Evolutionary conservation across 2,329 filamentous ascomycete genomes (phyloP).

Genomic region (Ophiostoma himal-ulmi): DNA sequence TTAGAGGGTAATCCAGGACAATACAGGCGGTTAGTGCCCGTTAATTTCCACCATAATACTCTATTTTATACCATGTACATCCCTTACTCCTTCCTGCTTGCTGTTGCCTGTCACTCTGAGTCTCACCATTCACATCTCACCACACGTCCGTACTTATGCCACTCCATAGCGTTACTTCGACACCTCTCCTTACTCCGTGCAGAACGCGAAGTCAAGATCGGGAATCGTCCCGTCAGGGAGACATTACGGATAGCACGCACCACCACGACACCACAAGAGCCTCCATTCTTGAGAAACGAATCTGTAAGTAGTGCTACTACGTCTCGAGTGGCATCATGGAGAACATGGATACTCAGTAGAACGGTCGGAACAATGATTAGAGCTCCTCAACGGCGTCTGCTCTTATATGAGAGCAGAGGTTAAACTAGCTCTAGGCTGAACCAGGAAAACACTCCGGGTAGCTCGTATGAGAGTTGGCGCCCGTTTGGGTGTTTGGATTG

Average conservation of each 20-base stretch:
- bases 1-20: not conserved
- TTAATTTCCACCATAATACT: slow-evolving; percentile 1
- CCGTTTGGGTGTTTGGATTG: not conserved
- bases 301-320: not conserved
- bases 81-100: not conserved
- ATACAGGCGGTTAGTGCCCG: not conserved
- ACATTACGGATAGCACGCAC: not conserved
- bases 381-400: not conserved
- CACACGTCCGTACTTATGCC: no score
- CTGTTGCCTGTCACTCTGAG: no score
- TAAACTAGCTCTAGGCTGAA: not conserved
- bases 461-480: not conserved
- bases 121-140: no score
- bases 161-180: not conserved
- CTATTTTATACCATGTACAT: not conserved
- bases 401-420: not conserved
- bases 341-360: not conserved
- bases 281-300: not conserved
- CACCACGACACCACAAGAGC: not conserved
- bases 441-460: not conserved
- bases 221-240: not conserved
- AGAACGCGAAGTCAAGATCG: not conserved
- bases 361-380: not conserved
- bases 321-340: no score
- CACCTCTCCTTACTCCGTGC: not conserved